phyloP scores from a whole-genome alignment of 768 basidiomycete species.

The Grammothele lineata region DNA sequence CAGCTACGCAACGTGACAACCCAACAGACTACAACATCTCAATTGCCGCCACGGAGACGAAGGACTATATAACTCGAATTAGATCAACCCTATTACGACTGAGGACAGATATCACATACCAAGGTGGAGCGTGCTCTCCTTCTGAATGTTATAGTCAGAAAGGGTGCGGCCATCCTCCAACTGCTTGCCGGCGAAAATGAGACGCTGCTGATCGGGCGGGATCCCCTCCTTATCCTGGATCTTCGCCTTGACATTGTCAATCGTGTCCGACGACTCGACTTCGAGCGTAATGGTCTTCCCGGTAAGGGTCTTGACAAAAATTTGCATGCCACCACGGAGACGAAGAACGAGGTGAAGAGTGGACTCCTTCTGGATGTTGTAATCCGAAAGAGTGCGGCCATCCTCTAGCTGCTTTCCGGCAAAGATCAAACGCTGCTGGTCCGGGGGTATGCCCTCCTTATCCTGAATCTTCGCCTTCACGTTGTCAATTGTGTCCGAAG shows the following conservation, averaged over 20 bases:
- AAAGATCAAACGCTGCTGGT: constrained; percentile 89
- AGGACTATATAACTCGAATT: constrained; percentile 36
- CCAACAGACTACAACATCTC: constrained; percentile 13
- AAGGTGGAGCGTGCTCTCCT: constrained; percentile 28
- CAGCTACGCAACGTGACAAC: not conserved
- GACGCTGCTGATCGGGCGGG: constrained; percentile 29
- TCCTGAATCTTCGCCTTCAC: constrained; percentile 82
- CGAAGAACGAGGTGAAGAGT: constrained; percentile 55
- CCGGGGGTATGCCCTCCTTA: constrained; percentile 79
- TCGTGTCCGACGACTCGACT: constrained; percentile 38
- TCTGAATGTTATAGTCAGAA: constrained; percentile 35
- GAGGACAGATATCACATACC: too few species aligned
- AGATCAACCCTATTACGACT: too few species aligned
- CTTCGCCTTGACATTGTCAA: constrained; percentile 32
- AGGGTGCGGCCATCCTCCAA: constrained; percentile 30
- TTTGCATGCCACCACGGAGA: constrained; percentile 38
- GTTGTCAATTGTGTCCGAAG: constrained; percentile 90
- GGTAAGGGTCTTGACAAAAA: constrained; percentile 49
- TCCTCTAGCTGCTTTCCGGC: constrained; percentile 95
- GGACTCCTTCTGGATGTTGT: constrained; percentile 80
- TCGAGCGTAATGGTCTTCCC: constrained; percentile 57
- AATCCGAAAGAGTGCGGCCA: constrained; percentile 79
- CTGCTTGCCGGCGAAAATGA: constrained; percentile 32
- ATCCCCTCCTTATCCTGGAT: constrained; percentile 32
- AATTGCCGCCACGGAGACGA: constrained; percentile 69